Conservation (phyloP, 2,329 filamentous ascomycete genomes). For the Exserohilum rostratum region DNA sequence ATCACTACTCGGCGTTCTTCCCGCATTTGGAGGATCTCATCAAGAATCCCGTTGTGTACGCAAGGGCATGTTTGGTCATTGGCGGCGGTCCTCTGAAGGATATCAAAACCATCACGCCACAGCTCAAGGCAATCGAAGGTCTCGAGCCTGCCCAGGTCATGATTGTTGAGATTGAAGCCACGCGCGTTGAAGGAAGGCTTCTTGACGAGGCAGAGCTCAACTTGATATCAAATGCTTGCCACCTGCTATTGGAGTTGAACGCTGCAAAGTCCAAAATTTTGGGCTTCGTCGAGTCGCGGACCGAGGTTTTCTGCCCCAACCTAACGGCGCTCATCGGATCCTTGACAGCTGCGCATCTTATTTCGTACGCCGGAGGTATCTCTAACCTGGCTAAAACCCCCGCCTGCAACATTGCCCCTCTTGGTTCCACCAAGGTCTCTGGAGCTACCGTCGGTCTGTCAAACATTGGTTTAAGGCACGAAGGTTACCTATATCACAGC, state of each 20-base stretch:
- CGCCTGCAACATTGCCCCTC: conserved; percentile 87
- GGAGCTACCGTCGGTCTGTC: conserved; percentile 80
- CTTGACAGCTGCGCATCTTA: conserved; percentile 91
- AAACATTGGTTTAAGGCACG: conserved; percentile 87
- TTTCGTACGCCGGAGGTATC: conserved; percentile 90
- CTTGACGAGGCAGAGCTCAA: conserved; percentile 77
- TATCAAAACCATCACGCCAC: conserved; percentile 79
- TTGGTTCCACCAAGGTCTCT: conserved; percentile 86
- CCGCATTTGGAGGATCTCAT: conserved; percentile 91
- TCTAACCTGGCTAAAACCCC: conserved; percentile 90
- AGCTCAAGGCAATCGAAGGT: conserved; percentile 71
- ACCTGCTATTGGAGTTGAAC: conserved; percentile 87
- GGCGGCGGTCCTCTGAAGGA: conserved; percentile 90
- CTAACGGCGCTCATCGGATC: conserved; percentile 89
- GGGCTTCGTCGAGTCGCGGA: conserved; percentile 94
- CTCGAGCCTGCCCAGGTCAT: conserved; percentile 90
- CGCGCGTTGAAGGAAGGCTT: conserved; percentile 80
- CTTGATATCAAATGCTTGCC: conserved; percentile 76
- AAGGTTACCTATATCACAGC: conserved; percentile 92
- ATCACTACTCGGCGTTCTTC: conserved; percentile 93
- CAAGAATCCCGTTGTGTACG: conserved; percentile 91
- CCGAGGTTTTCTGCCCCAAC: conserved; percentile 96
- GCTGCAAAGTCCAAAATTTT: conserved; percentile 84
- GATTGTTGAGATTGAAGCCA: conserved; percentile 94
- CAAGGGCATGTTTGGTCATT: conserved; percentile 90